These are phyloP conservation scores for Lolium multiflorum DNA, from an alignment of 176 grass and related monocot genomes.

Conservation along the genomic window DNA sequence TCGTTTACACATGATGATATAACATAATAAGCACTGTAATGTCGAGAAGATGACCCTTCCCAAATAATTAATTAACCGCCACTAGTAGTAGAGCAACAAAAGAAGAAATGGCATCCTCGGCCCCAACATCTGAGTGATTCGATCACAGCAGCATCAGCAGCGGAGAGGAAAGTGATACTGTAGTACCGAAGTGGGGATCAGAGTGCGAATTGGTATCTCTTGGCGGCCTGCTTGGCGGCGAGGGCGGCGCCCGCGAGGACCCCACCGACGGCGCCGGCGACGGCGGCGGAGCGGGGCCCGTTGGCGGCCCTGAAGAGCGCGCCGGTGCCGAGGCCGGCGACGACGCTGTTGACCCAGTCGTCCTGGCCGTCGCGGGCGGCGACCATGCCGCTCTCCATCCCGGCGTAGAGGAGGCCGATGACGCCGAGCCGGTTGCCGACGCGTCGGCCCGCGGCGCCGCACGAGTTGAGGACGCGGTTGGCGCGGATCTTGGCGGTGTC, in stretches of 20 bases:
- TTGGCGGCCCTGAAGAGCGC: conserved; percentile 79
- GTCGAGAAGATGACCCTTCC: conserved; percentile 52
- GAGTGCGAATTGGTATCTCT: conserved; percentile 75
- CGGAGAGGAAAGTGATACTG: background rate
- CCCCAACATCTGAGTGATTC: conserved; percentile 14
- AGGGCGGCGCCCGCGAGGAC: conserved; percentile 65
- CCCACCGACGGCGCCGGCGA: conserved; percentile 83
- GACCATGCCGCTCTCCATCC: conserved; percentile 95
- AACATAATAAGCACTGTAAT: conserved; percentile 39
- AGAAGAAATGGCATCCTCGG: conserved; percentile 30
- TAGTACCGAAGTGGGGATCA: conserved; percentile 42
- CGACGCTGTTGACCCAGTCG: conserved; percentile 94
- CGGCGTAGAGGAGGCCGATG: conserved; percentile 87
- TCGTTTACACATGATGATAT: conserved; percentile 26
- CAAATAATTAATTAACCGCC: conserved; percentile 52
- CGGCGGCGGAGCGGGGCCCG: conserved; percentile 78
- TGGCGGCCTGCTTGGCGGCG: conserved; percentile 68
- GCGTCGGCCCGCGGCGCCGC: conserved; percentile 70
- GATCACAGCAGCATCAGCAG: background rate
- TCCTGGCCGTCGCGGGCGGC: conserved; percentile 66
- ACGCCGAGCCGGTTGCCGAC: conserved; percentile 76
- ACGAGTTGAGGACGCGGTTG: conserved; percentile 94
- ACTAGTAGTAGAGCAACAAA: background rate
- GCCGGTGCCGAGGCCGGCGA: conserved; percentile 79
- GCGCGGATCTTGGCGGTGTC: conserved; percentile 82